These are phyloP conservation scores for Xerocomellus amylosporus DNA, from an alignment of 768 basidiomycete genomes.

Conservation along the genomic window DNA sequence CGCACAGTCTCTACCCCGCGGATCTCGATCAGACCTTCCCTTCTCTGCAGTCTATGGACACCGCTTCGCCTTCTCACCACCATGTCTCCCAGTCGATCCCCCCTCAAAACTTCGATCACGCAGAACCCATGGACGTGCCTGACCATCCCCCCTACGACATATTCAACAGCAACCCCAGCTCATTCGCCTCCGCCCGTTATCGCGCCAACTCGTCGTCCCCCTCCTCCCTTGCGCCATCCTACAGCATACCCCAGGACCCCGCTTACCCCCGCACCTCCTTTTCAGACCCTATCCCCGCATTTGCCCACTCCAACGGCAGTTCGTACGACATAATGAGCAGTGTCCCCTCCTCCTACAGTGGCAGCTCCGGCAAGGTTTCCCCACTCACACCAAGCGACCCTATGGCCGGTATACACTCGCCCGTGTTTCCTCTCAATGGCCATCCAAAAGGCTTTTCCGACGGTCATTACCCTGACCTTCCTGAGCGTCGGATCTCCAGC, in stretches of 20 bases:
- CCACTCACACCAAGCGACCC: constrained; percentile 70
- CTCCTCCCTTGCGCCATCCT: constrained; percentile 59
- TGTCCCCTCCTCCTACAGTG: constrained; percentile 55
- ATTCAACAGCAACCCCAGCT: constrained; percentile 48
- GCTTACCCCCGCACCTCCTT: constrained; percentile 61
- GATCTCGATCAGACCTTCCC: constrained; percentile 59
- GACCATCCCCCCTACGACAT: constrained; percentile 66
- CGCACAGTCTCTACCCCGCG: constrained; percentile 45
- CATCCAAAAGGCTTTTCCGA: constrained; percentile 57
- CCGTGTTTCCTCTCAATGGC: constrained; percentile 45
- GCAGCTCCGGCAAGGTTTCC: constrained; percentile 69
- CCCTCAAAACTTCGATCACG: constrained; percentile 45
- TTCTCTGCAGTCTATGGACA: constrained; percentile 43
- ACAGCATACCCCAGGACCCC: constrained; percentile 51
- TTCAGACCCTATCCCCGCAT: constrained; percentile 57
- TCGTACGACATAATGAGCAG: constrained; percentile 67
- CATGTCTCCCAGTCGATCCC: constrained; percentile 35
- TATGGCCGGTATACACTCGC: constrained; percentile 51
- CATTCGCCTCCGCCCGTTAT: constrained; percentile 60
- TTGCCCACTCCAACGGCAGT: constrained; percentile 48
- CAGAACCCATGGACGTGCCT: constrained; percentile 52
- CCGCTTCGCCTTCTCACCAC: constrained; percentile 37
- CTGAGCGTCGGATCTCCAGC: constrained; percentile 56
- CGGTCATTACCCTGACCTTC: constrained; percentile 53
- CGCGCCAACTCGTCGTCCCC: constrained; percentile 71